A percentile compares a stretch with the other conserved stretches of the same genome.
phyloP scores from a whole-genome alignment of 75 land plant species.

The Gnetum montanum region DNA sequence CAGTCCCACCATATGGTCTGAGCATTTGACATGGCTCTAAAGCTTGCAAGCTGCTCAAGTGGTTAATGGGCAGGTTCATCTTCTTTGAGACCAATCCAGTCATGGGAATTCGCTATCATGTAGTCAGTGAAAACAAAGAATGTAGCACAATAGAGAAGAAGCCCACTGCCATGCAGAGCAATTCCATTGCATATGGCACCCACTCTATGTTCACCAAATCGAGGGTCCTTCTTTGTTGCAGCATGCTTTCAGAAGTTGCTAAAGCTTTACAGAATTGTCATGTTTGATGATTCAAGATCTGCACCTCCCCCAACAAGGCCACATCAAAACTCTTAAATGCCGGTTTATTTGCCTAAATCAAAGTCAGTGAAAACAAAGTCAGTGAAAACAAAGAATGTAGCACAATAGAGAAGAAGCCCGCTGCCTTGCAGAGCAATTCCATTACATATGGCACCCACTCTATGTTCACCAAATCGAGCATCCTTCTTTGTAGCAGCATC shows the following conservation, averaged over 20 bases:
- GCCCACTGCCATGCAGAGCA: slow-evolving; percentile 57
- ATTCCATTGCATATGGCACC: slow-evolving; percentile 79
- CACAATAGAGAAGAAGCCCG: slow-evolving; percentile 75
- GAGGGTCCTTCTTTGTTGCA: slow-evolving; percentile 55
- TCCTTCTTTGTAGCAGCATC: slow-evolving; percentile 63
- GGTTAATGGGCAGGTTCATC: slow-evolving; percentile 93
- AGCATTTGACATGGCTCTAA: slow-evolving; percentile 79
- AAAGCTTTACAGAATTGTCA: slow-evolving; percentile 65
- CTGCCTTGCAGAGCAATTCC: slow-evolving; percentile 63
- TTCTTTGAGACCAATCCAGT: slow-evolving; percentile 84
- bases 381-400: slow-evolving; percentile 85
- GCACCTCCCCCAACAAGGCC: slow-evolving; percentile 91
- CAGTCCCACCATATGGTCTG: slow-evolving; percentile 79
- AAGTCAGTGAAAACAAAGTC: too few relatives aligned
- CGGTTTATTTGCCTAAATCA: too few relatives aligned
- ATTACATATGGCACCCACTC: slow-evolving; percentile 76
- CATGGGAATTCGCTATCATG: slow-evolving; percentile 77
- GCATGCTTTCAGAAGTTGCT: slow-evolving; percentile 70
- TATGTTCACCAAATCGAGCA: slow-evolving; percentile 76
- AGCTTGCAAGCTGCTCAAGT: slow-evolving; percentile 72
- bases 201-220: slow-evolving; percentile 88
- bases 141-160: slow-evolving; percentile 78
- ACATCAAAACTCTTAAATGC: too few relatives aligned
- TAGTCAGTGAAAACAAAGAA: slow-evolving; percentile 90
- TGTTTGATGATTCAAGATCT: slow-evolving; percentile 82